Evolutionary conservation across 1,284 basidiomycete genomes (phyloP), one percentile per base, ranked within the genome.

Genomic region (Vanrija sp.): DNA sequence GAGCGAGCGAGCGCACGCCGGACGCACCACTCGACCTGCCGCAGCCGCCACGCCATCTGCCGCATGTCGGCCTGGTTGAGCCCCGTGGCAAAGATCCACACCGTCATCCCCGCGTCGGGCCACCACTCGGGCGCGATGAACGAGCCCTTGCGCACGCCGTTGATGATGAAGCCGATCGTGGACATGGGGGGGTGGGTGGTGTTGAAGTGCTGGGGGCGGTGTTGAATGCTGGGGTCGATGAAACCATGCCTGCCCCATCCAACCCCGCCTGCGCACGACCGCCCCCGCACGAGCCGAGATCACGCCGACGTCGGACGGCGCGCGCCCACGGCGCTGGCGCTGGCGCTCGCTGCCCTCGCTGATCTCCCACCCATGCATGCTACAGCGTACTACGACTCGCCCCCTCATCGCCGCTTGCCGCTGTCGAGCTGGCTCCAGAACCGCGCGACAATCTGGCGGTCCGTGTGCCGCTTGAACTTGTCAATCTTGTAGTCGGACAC

Each of bases 361-460:
- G 27, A 7, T 35, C 12, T 31, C 25, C 14, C 23, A 18, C 31
- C 41, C 23, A 23, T 23, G 15, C n/a, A 20, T 18, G 23, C 25
- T 16, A 27, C n/a, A n/a, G 15, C 12, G 19, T 39, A 18, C 15
- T 19, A n/a, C n/a, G 18, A 19, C 37, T 22, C 15, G 18, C 36
- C 24, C 47, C 25, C 43, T 44, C 19, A 63, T 19, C 58, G 53
- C 42, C 60, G 50, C 49, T 63, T 65, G 12, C 53, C 31, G 31
- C 31, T 56, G 41, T 98, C 95, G 20, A 97, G 76, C 23, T 82
- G 83, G 66, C 91, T 87, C 95, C 94, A 98, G 70, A 98, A 97
- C 59, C 92, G 87, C 7, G 91, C 91, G 0, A 96, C 92, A 7
- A 89, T 86, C 39, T 90, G 88, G 72, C 95, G 92, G 78, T 98